phyloP scores from a whole-genome alignment of 352 stramenopile genomes.

The Globisporangium nodosum region DNA sequence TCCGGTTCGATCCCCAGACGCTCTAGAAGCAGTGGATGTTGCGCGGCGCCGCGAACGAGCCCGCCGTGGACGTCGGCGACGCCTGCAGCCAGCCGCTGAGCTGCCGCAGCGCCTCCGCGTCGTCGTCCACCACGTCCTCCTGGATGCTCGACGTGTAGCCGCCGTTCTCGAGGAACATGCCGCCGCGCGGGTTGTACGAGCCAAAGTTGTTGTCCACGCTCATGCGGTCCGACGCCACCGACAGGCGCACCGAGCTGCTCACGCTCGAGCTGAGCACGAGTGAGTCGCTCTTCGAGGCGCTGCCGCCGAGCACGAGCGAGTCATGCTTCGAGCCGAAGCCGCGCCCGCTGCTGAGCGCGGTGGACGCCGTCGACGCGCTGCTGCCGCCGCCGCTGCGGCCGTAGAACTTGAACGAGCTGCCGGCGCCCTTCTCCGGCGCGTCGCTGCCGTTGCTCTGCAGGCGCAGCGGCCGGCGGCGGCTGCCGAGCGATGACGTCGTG shows the following conservation, averaged over 20 bases:
- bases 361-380: constrained; percentile 12
- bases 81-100: constrained; percentile 62
- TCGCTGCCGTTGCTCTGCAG: constrained; percentile 5
- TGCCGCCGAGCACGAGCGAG: constrained; percentile 26
- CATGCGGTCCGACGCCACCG: constrained; percentile 50
- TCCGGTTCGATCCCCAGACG: neutral
- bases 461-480: constrained; percentile 2
- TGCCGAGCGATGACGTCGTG: constrained; percentile 10
- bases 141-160: constrained; percentile 55
- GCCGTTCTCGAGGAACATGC: constrained; percentile 30
- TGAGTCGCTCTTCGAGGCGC: constrained; percentile 33
- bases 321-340: constrained; percentile 23
- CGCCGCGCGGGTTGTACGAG: constrained; percentile 50
- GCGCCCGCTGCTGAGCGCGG: constrained; percentile 13
- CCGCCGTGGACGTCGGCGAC: constrained; percentile 56
- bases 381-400: constrained; percentile 31
- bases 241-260: constrained; percentile 39
- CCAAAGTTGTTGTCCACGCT: constrained; percentile 74
- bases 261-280: constrained; percentile 40
- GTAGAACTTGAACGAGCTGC: constrained; percentile 65
- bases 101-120: constrained; percentile 29
- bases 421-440: constrained; percentile 18
- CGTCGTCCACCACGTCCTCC: constrained; percentile 46
- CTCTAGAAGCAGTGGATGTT: constrained; percentile 19
- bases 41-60: constrained; percentile 30